A percentile compares a stretch with the other conserved stretches of the same genome.
Evolutionary conservation across 2,329 filamentous ascomycete species (phyloP).

Genomic region (Colletotrichum godetiae): DNA sequence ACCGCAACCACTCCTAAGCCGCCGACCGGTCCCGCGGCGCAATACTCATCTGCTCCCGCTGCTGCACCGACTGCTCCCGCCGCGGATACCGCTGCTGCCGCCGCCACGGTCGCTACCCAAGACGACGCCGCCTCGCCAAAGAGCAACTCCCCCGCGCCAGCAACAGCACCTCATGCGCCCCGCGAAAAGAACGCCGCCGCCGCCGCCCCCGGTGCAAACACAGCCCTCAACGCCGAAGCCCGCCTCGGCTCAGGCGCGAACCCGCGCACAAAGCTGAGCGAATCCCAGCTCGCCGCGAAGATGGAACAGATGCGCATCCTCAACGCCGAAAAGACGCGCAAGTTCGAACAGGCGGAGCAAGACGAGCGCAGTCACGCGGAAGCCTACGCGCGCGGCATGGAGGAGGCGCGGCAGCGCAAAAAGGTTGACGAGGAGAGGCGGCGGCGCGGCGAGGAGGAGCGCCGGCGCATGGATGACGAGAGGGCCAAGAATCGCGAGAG

Average conservation of each 20-base stretch:
- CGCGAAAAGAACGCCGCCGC: constrained; percentile 40
- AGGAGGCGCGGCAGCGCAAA: constrained; percentile 63
- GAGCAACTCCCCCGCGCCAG: constrained; percentile 10
- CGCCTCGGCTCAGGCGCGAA: constrained; percentile 67
- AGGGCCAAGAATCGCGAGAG: constrained; percentile 69
- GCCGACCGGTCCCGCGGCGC: constrained; percentile 17
- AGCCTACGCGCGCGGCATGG: constrained; percentile 65
- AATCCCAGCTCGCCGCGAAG: constrained; percentile 67
- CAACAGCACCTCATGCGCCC: constrained; percentile 27
- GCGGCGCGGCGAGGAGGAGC: constrained; percentile 62
- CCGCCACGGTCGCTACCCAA: too few relatives aligned
- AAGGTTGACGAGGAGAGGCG: constrained; percentile 65
- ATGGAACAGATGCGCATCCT: constrained; percentile 72
- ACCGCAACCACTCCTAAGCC: constrained; percentile 11
- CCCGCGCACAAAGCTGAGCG: constrained; percentile 70
- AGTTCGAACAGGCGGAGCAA: constrained; percentile 68
- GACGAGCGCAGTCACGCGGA: constrained; percentile 67
- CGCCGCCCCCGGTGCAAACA: constrained; percentile 38
- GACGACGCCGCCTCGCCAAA: background rate
- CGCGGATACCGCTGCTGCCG: background rate
- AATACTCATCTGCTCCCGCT: background rate
- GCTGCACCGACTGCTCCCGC: background rate
- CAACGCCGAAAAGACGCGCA: constrained; percentile 67
- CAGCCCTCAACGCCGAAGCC: constrained; percentile 49
- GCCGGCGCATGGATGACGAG: constrained; percentile 67